Conservation (phyloP, 805 yeast genomes). For the Yarrowia porcina region DNA sequence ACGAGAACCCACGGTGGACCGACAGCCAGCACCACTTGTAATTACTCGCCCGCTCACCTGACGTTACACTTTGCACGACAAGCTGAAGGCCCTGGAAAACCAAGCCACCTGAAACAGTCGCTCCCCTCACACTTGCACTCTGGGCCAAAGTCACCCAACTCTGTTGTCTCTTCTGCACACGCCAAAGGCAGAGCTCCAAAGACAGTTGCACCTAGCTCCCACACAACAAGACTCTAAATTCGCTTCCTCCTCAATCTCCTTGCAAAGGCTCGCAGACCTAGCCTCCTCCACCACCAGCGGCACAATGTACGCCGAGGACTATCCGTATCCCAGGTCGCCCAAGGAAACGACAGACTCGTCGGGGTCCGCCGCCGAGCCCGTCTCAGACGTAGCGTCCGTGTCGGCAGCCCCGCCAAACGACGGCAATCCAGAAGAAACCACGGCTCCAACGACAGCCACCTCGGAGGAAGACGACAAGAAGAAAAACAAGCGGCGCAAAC, state of each 20-base stretch:
- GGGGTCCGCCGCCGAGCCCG: background rate
- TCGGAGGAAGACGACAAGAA: conserved; percentile 16
- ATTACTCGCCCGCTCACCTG: too few species aligned
- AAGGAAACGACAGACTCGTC: conserved; percentile 22
- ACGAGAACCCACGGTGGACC: too few species aligned
- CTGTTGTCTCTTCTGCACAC: conserved; percentile 15
- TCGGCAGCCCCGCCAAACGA: background rate
- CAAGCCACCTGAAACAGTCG: background rate
- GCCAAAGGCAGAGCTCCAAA: conserved; percentile 8
- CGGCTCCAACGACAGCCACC: background rate
- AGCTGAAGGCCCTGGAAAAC: background rate
- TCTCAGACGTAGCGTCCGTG: background rate
- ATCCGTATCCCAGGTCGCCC: conserved; percentile 14
- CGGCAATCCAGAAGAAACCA: background rate
- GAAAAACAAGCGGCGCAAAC: conserved; percentile 30
- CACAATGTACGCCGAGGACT: conserved; percentile 18
- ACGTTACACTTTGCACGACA: background rate
- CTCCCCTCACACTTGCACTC: background rate
- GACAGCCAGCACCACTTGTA: too few species aligned
- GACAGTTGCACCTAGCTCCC: conserved; percentile 6
- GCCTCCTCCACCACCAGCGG: background rate
- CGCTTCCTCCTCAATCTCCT: background rate
- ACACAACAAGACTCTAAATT: conserved; percentile 11
- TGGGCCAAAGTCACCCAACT: background rate
- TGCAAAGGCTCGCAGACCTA: background rate